phyloP scores from a whole-genome alignment of 2,329 filamentous ascomycete genomes.

The Stemphylium vesicarium region DNA sequence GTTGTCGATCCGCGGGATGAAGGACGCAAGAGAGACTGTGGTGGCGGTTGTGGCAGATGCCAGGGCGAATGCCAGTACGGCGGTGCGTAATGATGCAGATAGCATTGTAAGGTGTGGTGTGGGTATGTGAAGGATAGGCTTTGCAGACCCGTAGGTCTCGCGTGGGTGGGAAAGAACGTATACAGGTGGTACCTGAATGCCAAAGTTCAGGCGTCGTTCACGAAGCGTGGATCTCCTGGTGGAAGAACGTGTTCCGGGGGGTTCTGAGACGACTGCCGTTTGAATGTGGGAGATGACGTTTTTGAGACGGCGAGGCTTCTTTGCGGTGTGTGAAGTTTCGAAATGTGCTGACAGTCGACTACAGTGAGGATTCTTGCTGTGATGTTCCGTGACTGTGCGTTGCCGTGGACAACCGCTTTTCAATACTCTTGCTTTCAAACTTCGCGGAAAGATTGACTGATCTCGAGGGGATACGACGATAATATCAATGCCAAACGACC shows the following conservation, averaged over 20 bases:
- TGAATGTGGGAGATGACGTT: conserved; percentile 23
- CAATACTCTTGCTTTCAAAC: background rate
- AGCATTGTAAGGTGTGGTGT: conserved; percentile 31
- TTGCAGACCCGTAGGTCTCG: conserved; percentile 16
- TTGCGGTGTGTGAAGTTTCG: conserved; percentile 29
- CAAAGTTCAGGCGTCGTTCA: conserved; percentile 12
- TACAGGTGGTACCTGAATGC: conserved; percentile 17
- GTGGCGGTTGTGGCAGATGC: conserved; percentile 32
- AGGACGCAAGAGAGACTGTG: conserved; percentile 53
- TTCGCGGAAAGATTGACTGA: background rate
- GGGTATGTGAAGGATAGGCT: conserved; percentile 11
- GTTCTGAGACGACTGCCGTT: conserved; percentile 38
- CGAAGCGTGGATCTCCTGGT: conserved; percentile 12
- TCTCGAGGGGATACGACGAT: conserved; percentile 11
- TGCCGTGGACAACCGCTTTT: conserved; percentile 18
- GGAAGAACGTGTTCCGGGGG: conserved; percentile 12
- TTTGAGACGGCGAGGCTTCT: conserved; percentile 36
- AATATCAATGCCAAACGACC: conserved; percentile 5
- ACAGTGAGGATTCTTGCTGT: conserved; percentile 14
- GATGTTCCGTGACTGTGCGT: conserved; percentile 18
- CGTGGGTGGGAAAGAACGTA: conserved; percentile 3
- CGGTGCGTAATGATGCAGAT: conserved; percentile 18
- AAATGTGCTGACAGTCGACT: conserved; percentile 16
- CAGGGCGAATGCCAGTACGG: conserved; percentile 31
- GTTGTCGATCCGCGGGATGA: conserved; percentile 51